Base-by-base conservation (phyloP, 1,139 yeast genomes). In the Taiozyma sp. region DNA sequence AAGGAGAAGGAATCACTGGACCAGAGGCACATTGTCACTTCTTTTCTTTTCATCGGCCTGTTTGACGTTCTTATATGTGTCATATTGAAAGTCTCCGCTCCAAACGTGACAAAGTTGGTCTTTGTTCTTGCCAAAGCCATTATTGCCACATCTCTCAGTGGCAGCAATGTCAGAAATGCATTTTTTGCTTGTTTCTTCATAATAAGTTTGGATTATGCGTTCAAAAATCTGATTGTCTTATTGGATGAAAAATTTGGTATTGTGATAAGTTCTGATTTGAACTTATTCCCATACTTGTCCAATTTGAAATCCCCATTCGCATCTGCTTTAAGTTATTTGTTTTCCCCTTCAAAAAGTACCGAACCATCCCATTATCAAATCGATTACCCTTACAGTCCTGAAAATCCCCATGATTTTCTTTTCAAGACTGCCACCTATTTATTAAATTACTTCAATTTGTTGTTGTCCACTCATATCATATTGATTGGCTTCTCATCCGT, bases 101-200 rank as follows among this genome's bases (percentile, higher is more conserved):
- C 74, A 32, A 64, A 66, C 45, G 63, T 71, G 53, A 66, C 71
- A 47, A 68, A 69, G 47, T 68, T 73, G 55, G 61, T 76, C 42
- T 68, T 71, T 24, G 65, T 76, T 4, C 64, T 77, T 43, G 74
- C 81, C 24, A 75, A 76, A 53, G 70, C 80, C 7, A 70, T 77
- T 14, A 64, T 77, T 6, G 70, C 81, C 0, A 67, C 74, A 35
- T 76, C 74, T 44, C 60, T 76, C 45, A 70, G 75, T 34, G 80
- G 80, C 4, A 64, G 72, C 37, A 57, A 42, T 29, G 45, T 53
- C n/a, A 46, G 41, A 21, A 56, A 55, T 45, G 53, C 56, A 42
- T 42, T 40, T 14, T 43, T 50, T 13, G 50, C 54, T 24, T 48
- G 50, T 16, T 28, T 49, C 7, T 43, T 43, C 40, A 50, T 52